Evolutionary conservation across 805 yeast genomes (phyloP), one percentile per base, ranked within the genome.

Genomic region (Nakazawaea ernobii): DNA sequence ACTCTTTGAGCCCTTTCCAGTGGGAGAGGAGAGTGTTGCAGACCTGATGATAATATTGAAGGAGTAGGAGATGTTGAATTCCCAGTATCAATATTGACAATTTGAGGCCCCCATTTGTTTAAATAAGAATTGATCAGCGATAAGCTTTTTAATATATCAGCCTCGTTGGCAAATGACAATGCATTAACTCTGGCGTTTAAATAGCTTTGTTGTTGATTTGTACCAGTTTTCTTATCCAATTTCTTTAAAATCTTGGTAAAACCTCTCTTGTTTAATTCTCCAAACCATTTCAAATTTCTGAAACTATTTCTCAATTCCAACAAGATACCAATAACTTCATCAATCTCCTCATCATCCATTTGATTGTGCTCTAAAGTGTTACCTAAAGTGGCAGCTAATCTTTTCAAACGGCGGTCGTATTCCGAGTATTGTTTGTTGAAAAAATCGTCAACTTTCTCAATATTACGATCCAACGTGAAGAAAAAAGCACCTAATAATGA

Each of bases 261-360:
- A 0, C 96, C 98, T 51, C 95, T 80, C 59, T 85, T 87, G 69
- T 91, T 91, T 57, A 91, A 77, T 59, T 92, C 97, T 24, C 95
- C 95, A 62, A 79, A 91, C 96, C 97, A 92, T 62, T 87, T 90
- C 60, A 91, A 71, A 63, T 90, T 90, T 49, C 97, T 74, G 52
- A 86, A 79, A 50, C 80, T 80, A 14, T 84, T 74, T 41, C 96
- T 74, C 46, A 89, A 70, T 62, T 90, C 97, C 20, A 89, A 69
- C 35, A 91, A 67, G 15, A 89, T 82, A 20, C 78, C 80, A 29
- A 80, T 65, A 32, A 84, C 68, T 55, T 85, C 91, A 43, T 80
- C 84, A 1, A 72, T 71, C 49, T 84, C 89, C 48, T 75, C 79
- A 10, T 63, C 68, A 44, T 75, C 80, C 29, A 66, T 55, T 14